Conservation (phyloP, 1,284 basidiomycete genomes). For the Schizophyllum amplum region DNA sequence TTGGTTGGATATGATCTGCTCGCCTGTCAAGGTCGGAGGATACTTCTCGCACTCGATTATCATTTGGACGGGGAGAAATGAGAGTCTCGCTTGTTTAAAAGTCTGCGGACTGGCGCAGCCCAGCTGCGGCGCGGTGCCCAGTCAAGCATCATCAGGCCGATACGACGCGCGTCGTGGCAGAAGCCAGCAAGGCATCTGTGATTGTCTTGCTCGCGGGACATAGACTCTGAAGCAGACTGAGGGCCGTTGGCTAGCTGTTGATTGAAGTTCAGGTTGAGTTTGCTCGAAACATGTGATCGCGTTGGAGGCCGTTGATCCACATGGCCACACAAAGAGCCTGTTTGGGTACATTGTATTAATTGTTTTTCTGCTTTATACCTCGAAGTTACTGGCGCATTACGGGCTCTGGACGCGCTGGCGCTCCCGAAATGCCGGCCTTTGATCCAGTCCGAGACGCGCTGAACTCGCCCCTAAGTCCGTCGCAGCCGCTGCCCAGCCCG, state of each 20-base stretch:
- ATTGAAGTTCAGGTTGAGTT: too few relatives aligned
- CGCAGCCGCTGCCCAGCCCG: constrained; percentile 10
- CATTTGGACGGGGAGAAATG: background rate
- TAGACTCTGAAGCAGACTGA: too few relatives aligned
- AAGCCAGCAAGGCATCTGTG: background rate
- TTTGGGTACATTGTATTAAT: background rate
- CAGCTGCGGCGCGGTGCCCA: background rate
- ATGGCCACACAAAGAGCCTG: background rate
- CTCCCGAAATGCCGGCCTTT: constrained; percentile 57
- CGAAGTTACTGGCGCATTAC: too few relatives aligned
- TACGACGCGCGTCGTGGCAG: background rate
- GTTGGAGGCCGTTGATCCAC: background rate
- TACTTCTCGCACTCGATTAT: background rate
- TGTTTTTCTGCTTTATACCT: too few relatives aligned
- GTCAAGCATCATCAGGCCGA: background rate
- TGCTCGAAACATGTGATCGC: background rate
- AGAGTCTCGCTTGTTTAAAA: background rate
- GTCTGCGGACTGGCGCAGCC: background rate
- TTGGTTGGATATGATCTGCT: background rate
- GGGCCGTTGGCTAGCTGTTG: too few relatives aligned
- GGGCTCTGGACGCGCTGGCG: background rate
- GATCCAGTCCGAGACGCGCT: constrained; percentile 78
- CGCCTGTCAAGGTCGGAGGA: background rate
- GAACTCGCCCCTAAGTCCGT: constrained; percentile 43
- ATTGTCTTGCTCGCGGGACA: too few relatives aligned